Conservation (phyloP, 2,329 filamentous ascomycete genomes). For the Stromatinia cepivora region DNA sequence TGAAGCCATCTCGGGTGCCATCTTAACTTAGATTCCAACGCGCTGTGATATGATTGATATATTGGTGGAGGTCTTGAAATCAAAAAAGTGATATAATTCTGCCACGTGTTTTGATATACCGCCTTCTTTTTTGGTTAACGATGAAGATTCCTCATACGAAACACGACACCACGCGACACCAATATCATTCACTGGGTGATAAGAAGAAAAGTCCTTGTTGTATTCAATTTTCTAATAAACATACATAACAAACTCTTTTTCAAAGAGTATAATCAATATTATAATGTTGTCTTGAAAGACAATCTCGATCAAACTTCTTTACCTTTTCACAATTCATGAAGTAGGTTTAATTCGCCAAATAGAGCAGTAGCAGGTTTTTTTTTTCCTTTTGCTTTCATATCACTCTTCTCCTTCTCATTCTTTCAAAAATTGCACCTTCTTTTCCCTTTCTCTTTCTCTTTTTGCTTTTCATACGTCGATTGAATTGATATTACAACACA, state of each 20-base stretch:
- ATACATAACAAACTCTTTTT: background rate
- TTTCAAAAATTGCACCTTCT: conserved; percentile 5
- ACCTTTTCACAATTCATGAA: conserved; percentile 4
- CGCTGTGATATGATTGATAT: background rate
- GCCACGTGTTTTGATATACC: background rate
- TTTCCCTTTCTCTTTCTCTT: background rate
- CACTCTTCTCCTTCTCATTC: conserved; percentile 1
- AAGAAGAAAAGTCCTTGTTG: background rate
- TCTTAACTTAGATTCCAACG: background rate
- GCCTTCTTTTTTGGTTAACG: background rate
- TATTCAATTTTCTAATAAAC: background rate
- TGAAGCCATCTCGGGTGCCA: conserved; percentile 29
- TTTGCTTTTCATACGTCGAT: background rate
- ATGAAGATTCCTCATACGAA: conserved; percentile 5
- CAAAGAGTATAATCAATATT: background rate
- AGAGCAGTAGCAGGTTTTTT: conserved; percentile 1
- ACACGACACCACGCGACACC: conserved; percentile 15
- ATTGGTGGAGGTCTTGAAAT: conserved; percentile 1
- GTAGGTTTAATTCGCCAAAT: conserved; percentile 4
- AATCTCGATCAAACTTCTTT: background rate
- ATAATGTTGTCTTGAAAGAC: background rate
- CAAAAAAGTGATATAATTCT: conserved; percentile 14
- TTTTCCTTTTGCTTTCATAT: conserved; percentile 9
- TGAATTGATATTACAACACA: background rate
- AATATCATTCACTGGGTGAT: conserved; percentile 2